phyloP scores from a whole-genome alignment of 805 yeast species.

The Saturnispora sanitii region DNA sequence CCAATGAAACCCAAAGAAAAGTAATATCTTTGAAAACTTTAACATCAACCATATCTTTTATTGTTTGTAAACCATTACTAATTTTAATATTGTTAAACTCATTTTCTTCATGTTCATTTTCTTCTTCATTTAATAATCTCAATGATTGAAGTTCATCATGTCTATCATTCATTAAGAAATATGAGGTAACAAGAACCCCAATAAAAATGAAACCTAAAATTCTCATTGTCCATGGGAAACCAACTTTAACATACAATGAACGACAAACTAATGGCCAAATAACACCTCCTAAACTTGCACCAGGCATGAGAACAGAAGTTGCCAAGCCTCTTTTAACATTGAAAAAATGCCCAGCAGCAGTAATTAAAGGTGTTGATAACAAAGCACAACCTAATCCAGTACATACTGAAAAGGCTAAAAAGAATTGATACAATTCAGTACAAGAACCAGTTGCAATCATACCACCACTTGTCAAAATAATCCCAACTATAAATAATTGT shows the following conservation, averaged over 20 bases:
- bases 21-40: conserved; percentile 32
- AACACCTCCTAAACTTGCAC: conserved; percentile 43
- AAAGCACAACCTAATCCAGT: conserved; percentile 40
- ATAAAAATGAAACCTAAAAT: conserved; percentile 34
- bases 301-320: conserved; percentile 36
- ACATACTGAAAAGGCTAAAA: conserved; percentile 40
- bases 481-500: conserved; percentile 29
- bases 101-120: background rate
- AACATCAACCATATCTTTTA: conserved; percentile 29
- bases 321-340: conserved; percentile 46
- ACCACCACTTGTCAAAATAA: conserved; percentile 30
- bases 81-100: too few species aligned
- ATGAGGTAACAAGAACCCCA: conserved; percentile 21
- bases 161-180: conserved; percentile 26
- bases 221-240: conserved; percentile 43
- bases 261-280: conserved; percentile 40
- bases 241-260: conserved; percentile 28
- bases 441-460: conserved; percentile 37
- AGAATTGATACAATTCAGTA: conserved; percentile 38
- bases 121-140: conserved; percentile 3
- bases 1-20: conserved; percentile 31
- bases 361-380: conserved; percentile 35
- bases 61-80: too few species aligned
- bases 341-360: conserved; percentile 42
- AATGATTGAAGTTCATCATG: conserved; percentile 13